phyloP scores from a whole-genome alignment of 345 rosid genomes.

The Geranium brycei region DNA sequence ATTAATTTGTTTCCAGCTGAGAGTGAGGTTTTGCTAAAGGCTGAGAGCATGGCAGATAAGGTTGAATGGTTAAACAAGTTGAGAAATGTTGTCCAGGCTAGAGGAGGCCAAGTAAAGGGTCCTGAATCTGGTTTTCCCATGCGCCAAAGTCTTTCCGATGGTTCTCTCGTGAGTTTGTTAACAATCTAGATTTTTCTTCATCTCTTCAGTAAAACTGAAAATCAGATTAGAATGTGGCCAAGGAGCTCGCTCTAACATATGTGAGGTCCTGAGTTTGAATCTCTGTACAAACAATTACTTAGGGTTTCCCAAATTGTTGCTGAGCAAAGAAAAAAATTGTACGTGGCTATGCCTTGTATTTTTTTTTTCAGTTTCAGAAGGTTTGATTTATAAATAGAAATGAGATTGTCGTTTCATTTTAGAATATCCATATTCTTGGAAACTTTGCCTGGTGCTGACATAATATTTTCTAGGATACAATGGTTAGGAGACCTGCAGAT shows the following conservation, averaged over 20 bases:
- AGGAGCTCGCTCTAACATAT: neutral
- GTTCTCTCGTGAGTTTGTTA: constrained; percentile 66
- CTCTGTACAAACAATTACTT: too few relatives aligned
- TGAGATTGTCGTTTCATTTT: too few relatives aligned
- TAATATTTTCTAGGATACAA: constrained; percentile 47
- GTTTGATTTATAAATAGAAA: too few relatives aligned
- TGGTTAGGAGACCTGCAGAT: constrained; percentile 64
- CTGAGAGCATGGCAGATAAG: constrained; percentile 77
- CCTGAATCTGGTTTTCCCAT: constrained; percentile 37
- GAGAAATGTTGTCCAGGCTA: constrained; percentile 50
- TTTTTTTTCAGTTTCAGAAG: too few relatives aligned
- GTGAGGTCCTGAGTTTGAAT: too few relatives aligned
- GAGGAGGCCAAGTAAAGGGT: constrained; percentile 47
- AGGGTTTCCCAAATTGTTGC: too few relatives aligned
- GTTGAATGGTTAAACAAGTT: constrained; percentile 76
- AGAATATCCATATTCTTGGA: too few relatives aligned
- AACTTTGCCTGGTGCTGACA: neutral
- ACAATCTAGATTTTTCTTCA: neutral
- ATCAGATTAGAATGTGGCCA: neutral
- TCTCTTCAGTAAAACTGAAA: neutral
- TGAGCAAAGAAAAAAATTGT: too few relatives aligned
- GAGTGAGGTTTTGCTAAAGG: constrained; percentile 68
- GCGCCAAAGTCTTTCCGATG: constrained; percentile 88
- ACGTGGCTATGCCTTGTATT: too few relatives aligned
- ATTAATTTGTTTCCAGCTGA: constrained; percentile 43